phyloP scores from a whole-genome alignment of 345 rosid species.

The Luvunga scandens region DNA sequence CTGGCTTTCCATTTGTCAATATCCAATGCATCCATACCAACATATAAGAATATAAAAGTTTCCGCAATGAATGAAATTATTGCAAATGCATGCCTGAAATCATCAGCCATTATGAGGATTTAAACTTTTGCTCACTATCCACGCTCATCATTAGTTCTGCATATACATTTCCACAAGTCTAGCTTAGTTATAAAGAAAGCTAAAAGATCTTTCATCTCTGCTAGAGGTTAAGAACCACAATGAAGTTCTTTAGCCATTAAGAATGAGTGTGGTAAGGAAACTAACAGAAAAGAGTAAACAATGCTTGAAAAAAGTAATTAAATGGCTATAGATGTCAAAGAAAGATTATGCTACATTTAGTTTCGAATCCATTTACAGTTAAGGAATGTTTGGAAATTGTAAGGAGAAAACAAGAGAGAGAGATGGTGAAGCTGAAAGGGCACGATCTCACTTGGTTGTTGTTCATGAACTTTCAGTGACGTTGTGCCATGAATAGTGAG shows the following conservation, averaged over 20 bases:
- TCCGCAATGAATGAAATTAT: constrained; percentile 70
- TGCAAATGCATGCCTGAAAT: constrained; percentile 74
- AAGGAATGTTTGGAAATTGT: background rate
- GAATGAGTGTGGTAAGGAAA: background rate
- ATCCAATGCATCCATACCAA: constrained; percentile 71
- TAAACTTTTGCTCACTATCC: background rate
- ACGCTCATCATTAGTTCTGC: background rate
- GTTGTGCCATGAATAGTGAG: constrained; percentile 78
- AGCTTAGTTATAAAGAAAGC: background rate
- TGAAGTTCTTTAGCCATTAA: background rate
- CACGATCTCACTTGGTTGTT: constrained; percentile 57
- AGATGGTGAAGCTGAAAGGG: background rate
- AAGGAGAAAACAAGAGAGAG: background rate
- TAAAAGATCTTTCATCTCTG: background rate
- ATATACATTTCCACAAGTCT: background rate
- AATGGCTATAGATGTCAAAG: background rate
- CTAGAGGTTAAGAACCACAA: background rate
- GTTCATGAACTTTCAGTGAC: constrained; percentile 63
- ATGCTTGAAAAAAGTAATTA: background rate
- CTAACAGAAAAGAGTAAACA: background rate
- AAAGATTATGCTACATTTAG: no score
- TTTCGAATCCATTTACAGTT: background rate
- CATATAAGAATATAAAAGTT: constrained; percentile 66
- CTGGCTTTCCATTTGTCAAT: constrained; percentile 58
- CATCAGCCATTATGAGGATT: constrained; percentile 6